A percentile compares a stretch with the other conserved stretches of the same genome.
Evolutionary conservation across 352 stramenopile genomes (phyloP).

Genomic region (Phytopythium chamaehyphon): DNA sequence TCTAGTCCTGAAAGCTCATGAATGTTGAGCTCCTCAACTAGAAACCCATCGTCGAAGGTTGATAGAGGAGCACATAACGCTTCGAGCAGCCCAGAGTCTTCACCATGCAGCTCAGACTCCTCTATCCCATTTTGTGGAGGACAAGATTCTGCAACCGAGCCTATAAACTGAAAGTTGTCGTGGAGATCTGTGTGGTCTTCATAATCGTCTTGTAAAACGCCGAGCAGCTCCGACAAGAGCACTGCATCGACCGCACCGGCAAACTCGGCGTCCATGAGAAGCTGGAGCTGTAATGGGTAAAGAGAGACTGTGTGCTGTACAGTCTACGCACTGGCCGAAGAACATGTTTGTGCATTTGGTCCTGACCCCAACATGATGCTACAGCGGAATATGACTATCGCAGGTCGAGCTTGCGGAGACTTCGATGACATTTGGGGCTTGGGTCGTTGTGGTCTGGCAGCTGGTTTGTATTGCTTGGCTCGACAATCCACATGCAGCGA

Average conservation of each 20-base stretch:
- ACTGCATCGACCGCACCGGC: background rate
- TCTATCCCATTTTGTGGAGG: background rate
- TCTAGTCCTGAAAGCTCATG: background rate
- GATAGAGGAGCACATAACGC: conserved; percentile 16
- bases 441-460: too few species aligned
- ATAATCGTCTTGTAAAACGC: background rate
- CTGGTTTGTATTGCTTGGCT: too few species aligned
- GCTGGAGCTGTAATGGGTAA: background rate
- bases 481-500: too few species aligned
- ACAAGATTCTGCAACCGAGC: background rate
- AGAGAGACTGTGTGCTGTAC: too few species aligned
- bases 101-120: conserved; percentile 4
- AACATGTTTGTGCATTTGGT: too few species aligned
- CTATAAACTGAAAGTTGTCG: background rate
- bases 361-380: too few species aligned
- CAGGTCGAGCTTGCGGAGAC: too few species aligned
- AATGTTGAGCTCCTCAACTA: too few species aligned
- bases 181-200: background rate
- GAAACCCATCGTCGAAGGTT: conserved; percentile 19
- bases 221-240: background rate
- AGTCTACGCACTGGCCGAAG: too few species aligned
- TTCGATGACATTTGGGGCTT: too few species aligned
- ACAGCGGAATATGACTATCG: too few species aligned
- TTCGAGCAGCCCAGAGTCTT: conserved; percentile 19
- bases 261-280: background rate